Conservation (phyloP, 257 asterid genomes). For the Datura wrightii region DNA sequence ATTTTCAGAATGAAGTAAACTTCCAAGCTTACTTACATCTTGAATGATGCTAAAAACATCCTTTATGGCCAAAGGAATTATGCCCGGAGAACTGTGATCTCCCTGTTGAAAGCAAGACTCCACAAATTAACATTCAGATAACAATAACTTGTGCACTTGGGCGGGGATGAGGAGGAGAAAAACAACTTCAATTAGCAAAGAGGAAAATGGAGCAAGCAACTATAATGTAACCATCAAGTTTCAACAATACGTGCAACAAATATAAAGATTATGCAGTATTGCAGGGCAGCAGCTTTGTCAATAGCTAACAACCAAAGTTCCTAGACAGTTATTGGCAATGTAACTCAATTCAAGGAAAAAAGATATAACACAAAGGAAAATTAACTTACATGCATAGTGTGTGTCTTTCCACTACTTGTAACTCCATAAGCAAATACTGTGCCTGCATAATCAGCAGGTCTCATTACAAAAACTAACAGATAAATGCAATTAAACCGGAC, state of each 20-base stretch:
- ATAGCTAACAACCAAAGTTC: neutral
- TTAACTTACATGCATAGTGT: slow-evolving; percentile 96
- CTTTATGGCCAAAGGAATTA: slow-evolving; percentile 98
- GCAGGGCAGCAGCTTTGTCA: neutral
- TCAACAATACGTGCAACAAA: neutral
- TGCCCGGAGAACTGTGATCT: slow-evolving; percentile 89
- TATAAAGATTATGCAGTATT: slow-evolving; percentile 27
- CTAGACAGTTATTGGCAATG: slow-evolving; percentile 14
- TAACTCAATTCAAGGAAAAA: slow-evolving; percentile 25
- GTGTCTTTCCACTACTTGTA: slow-evolving; percentile 99
- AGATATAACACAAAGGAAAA: slow-evolving; percentile 24
- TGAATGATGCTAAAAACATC: slow-evolving; percentile 98
- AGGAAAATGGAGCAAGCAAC: neutral
- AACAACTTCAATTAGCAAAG: neutral
- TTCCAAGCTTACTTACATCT: slow-evolving; percentile 70
- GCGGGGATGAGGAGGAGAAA: neutral
- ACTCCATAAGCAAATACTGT: slow-evolving; percentile 99
- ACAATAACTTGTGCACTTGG: slow-evolving; percentile 29
- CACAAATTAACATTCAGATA: slow-evolving; percentile 31
- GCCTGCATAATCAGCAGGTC: slow-evolving; percentile 61
- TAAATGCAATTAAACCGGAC: neutral
- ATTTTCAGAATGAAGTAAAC: slow-evolving; percentile 32
- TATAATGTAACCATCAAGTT: neutral
- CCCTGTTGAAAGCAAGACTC: slow-evolving; percentile 57
- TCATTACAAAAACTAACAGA: slow-evolving; percentile 25